Evolutionary conservation across 1,284 basidiomycete species (phyloP).

Genomic region (Tylopilus sp.): DNA sequence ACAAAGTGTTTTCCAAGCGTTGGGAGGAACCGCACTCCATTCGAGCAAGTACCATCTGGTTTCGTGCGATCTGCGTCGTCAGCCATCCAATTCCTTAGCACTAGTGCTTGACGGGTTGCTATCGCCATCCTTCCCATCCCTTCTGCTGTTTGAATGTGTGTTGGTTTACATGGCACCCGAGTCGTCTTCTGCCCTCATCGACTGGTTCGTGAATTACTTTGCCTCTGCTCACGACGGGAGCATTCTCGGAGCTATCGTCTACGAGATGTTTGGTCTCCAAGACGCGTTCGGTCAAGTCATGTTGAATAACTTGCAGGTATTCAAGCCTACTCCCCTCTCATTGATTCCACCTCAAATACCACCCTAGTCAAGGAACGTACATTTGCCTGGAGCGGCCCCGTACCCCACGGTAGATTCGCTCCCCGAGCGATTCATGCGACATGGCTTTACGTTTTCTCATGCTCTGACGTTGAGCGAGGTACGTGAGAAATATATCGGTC

Average conservation of each 20-base stretch:
- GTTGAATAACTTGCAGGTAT: conserved; percentile 78
- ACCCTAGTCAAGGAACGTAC: conserved; percentile 66
- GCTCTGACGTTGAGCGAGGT: conserved; percentile 44
- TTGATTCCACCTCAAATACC: conserved; percentile 3
- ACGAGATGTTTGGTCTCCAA: conserved; percentile 86
- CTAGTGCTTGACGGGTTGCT: conserved; percentile 44
- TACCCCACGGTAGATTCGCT: conserved; percentile 51
- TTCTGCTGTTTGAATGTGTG: conserved; percentile 86
- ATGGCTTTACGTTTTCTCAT: conserved; percentile 44
- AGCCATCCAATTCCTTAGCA: conserved; percentile 44
- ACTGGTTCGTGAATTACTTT: conserved; percentile 71
- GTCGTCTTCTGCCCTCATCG: conserved; percentile 57
- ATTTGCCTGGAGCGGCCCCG: conserved; percentile 68
- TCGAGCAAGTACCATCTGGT: conserved; percentile 71
- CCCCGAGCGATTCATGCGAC: conserved; percentile 55
- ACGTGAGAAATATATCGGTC: conserved; percentile 50
- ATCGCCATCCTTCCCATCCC: conserved; percentile 67
- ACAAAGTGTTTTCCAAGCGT: conserved; percentile 38
- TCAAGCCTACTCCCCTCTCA: conserved; percentile 3
- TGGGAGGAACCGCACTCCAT: conserved; percentile 67
- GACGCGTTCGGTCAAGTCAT: conserved; percentile 88
- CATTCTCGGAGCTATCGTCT: conserved; percentile 61
- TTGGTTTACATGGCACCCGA: conserved; percentile 80
- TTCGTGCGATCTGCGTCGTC: conserved; percentile 67
- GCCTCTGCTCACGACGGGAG: conserved; percentile 7